Base-by-base conservation (phyloP, 2,329 filamentous ascomycete species). In the Sarocladium oryzae region DNA sequence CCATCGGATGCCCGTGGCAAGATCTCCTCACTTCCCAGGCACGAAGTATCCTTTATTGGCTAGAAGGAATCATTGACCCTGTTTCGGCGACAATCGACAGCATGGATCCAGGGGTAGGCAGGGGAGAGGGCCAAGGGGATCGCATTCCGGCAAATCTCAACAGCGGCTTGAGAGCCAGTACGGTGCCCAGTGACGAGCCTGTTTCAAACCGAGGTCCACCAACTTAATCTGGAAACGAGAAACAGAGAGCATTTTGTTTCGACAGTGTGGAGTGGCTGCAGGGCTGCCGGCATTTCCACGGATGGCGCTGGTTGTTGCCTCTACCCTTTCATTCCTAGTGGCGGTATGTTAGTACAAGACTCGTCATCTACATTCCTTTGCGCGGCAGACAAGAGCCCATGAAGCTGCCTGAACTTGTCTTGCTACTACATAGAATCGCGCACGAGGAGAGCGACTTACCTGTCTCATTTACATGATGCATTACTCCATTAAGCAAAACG, bases 331-430 rank as follows among this genome's bases (percentile, higher is more conserved):
- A 43, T 28, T 43, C 40, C 40, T 20, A 13, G 21, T 23, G 20
- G 21, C 9, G 40, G 21, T 26, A n/a, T 20, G 40, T 26, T 28
- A 13, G 23, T 28, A 15, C 5, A 43, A 13, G 18, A 21, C 9
- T 43, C 40, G 40, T 43, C 40, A 43, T 43, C 40, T 43, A 23
- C 40, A 43, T 43, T 43, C 40, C 40, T 26, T 26, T 26, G 40
- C 11, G 15, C 21, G 40, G 40, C 40, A 16, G 23, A 43, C 40
- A 28, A 24, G n/a, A 9, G 8, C 7, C 7, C 15, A 23, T 16
- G 16, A 20, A 40, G 18, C 16, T 21, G 36, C 7, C 28, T 13
- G 13, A 13, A 40, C 18, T 20, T 18, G 16, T 20, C 4, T 40
- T 18, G 36, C 36, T 18, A 18, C 36, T 18, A 40, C n/a, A 21